Evolutionary conservation across 2,329 filamentous ascomycete species (phyloP).

Genomic region (Fusarium kyushuense): DNA sequence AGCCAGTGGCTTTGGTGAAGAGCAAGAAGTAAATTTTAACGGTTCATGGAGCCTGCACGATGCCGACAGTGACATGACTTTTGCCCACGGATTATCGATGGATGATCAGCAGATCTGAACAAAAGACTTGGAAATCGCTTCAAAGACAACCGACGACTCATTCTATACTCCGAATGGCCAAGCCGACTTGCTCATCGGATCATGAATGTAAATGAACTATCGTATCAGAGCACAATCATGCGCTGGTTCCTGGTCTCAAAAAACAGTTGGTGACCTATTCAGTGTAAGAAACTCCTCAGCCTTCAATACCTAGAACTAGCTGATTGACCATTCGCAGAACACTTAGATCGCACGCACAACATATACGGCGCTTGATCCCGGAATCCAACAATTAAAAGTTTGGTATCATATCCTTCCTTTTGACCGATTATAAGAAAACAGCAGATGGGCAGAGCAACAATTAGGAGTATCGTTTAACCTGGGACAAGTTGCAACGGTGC

Average conservation of each 20-base stretch:
- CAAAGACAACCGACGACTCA: background rate
- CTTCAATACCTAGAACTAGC: background rate
- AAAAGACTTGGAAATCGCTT: background rate
- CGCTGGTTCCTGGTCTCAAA: background rate
- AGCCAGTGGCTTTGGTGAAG: constrained; percentile 28
- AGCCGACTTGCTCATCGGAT: background rate
- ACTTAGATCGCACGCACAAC: background rate
- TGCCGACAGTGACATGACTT: constrained; percentile 38
- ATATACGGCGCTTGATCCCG: background rate
- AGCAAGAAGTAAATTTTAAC: constrained; percentile 45
- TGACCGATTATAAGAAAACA: constrained; percentile 1
- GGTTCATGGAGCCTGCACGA: constrained; percentile 45
- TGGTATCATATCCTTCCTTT: constrained; percentile 19
- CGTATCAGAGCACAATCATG: background rate
- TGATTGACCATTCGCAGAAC: constrained; percentile 6
- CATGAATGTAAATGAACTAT: background rate
- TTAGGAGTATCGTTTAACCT: constrained; percentile 30
- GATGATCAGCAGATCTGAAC: constrained; percentile 47
- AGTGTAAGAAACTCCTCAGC: background rate
- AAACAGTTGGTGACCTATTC: background rate
- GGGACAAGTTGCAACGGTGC: constrained; percentile 30
- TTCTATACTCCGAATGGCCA: background rate
- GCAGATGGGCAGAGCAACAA: constrained; percentile 2
- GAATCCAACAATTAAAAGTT: constrained; percentile 11
- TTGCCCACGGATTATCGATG: constrained; percentile 41